phyloP scores from a whole-genome alignment of 768 basidiomycete species.

The Lactarius hengduanensis region DNA sequence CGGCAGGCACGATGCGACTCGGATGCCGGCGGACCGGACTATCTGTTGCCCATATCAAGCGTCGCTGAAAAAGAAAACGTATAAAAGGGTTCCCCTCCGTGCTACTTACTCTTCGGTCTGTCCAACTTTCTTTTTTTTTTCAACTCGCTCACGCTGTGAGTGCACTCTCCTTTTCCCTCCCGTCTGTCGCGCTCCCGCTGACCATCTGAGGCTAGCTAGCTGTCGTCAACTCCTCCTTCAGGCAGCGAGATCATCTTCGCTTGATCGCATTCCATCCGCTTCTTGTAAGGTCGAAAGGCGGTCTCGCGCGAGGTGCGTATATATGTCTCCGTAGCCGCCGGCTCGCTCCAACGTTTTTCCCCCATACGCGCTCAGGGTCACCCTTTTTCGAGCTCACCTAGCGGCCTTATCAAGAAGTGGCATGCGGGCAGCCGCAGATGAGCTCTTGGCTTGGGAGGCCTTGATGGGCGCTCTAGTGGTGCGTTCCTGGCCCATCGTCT shows the following conservation, averaged over 20 bases:
- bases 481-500: not conserved
- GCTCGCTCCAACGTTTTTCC: not conserved
- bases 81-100: conserved; percentile 8
- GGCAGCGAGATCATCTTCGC: conserved; percentile 34
- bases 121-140: not conserved
- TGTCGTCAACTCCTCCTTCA: conserved; percentile 29
- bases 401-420: conserved; percentile 31
- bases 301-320: conserved; percentile 37
- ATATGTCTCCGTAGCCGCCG: not conserved
- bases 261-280: conserved; percentile 41
- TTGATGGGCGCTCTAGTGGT: conserved; percentile 24
- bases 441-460: conserved; percentile 30
- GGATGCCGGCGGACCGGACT: not conserved
- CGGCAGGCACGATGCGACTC: not conserved
- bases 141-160: conserved; percentile 22
- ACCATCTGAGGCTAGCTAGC: not conserved
- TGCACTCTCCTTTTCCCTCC: not conserved
- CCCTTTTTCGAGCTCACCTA: conserved; percentile 30
- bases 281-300: conserved; percentile 43
- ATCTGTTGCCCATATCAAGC: conserved; percentile 11
- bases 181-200: not conserved
- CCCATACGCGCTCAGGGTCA: not conserved
- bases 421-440: conserved; percentile 31
- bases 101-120: not conserved
- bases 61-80: conserved; percentile 7